Evolutionary conservation across 192 early-diverging fungal species (phyloP).

Genomic region (Dissophora ornata): DNA sequence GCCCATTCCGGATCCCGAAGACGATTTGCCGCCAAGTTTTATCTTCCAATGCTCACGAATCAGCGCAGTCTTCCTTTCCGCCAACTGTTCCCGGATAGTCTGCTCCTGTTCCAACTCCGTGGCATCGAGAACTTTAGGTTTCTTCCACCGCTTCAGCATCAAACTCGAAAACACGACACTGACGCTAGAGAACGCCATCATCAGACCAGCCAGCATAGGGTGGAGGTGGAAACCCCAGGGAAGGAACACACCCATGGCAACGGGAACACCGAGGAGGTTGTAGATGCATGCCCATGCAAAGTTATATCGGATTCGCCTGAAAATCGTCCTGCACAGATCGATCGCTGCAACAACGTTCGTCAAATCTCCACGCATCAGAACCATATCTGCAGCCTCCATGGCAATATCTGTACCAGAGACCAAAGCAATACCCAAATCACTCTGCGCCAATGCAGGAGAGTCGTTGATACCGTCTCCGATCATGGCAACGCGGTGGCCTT

Average conservation of each 20-base stretch:
- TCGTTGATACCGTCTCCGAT: conserved; percentile 98
- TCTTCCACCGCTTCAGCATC: conserved; percentile 78
- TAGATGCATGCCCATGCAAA: conserved; percentile 92
- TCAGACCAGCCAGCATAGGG: conserved; percentile 92
- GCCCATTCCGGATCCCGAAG: neutral
- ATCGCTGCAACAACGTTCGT: conserved; percentile 87
- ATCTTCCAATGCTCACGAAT: conserved; percentile 23
- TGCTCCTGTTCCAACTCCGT: conserved; percentile 55
- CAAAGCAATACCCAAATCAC: conserved; percentile 90
- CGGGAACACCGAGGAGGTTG: conserved; percentile 90
- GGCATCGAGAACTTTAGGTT: conserved; percentile 31
- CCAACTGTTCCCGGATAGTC: conserved; percentile 9
- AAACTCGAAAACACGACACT: conserved; percentile 93
- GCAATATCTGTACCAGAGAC: conserved; percentile 95
- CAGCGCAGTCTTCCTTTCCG: neutral
- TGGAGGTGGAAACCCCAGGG: conserved; percentile 88
- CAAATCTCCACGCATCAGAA: conserved; percentile 91
- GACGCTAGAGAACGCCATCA: conserved; percentile 93
- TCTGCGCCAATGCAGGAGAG: conserved; percentile 86
- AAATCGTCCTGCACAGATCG: conserved; percentile 86
- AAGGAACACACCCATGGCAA: conserved; percentile 92
- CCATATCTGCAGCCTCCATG: conserved; percentile 92
- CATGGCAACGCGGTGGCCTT: conserved; percentile 81
- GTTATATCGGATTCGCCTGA: conserved; percentile 86
- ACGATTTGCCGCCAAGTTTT: conserved; percentile 7